phyloP scores from a whole-genome alignment of 1,139 yeast genomes.

The Debaryomycetaceae sp. region DNA sequence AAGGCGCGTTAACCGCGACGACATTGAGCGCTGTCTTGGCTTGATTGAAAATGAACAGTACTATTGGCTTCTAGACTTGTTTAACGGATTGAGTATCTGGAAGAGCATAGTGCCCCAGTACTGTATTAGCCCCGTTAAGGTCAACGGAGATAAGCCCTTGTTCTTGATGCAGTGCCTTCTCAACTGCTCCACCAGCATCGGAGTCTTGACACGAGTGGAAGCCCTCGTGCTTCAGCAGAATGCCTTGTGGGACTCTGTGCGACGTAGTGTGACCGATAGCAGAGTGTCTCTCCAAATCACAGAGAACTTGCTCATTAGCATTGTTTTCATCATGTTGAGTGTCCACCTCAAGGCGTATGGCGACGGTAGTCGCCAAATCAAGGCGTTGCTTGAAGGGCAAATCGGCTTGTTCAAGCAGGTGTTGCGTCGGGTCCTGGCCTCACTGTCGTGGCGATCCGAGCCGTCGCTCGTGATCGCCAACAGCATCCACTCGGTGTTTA shows the following conservation, averaged over 20 bases:
- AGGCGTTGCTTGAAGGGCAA: constrained; percentile 19
- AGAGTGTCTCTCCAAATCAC: constrained; percentile 3
- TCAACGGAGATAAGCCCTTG: constrained; percentile 6
- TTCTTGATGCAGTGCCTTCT: constrained; percentile 23
- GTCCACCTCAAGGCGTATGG: constrained; percentile 9
- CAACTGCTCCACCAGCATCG: constrained; percentile 12
- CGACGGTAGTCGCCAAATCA: constrained; percentile 6
- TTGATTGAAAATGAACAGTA: constrained; percentile 23
- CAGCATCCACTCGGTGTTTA: constrained; percentile 20
- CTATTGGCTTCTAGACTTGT: constrained; percentile 30
- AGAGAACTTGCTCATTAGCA: constrained; percentile 17
- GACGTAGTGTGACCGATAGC: constrained; percentile 9
- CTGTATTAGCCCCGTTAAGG: constrained; percentile 12
- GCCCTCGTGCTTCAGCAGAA: constrained; percentile 13
- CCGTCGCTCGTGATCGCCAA: constrained; percentile 15
- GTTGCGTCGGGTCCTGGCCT: constrained; percentile 9
- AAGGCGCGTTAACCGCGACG: background rate
- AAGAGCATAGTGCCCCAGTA: constrained; percentile 25
- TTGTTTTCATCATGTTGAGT: constrained; percentile 17
- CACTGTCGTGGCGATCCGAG: constrained; percentile 5
- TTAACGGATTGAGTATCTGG: constrained; percentile 31
- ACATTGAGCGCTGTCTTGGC: constrained; percentile 5
- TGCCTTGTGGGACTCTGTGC: constrained; percentile 14
- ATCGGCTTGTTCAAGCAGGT: constrained; percentile 20
- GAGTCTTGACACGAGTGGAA: constrained; percentile 1